phyloP scores from a whole-genome alignment of 768 basidiomycete species.

The Rhizopogon vesiculosus region DNA sequence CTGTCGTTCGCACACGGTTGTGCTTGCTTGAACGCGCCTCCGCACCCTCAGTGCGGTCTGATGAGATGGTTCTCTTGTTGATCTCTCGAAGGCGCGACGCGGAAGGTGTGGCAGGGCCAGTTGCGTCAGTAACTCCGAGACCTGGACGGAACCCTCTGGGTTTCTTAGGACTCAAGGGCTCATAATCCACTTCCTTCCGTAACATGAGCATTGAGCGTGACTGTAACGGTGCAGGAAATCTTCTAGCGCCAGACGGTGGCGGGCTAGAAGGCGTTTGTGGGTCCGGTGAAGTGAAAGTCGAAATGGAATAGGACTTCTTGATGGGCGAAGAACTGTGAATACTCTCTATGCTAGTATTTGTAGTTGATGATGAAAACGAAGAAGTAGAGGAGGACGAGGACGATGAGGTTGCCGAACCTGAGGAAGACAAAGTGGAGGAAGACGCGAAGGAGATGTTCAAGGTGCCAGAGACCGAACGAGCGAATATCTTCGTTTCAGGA shows the following conservation, averaged over 20 bases:
- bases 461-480: slow-evolving; percentile 13
- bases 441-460: slow-evolving; percentile 18
- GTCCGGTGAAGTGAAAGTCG: slow-evolving; percentile 11
- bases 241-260: slow-evolving; percentile 19
- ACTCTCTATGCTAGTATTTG: slow-evolving; percentile 20
- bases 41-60: background rate
- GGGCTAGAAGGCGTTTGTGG: slow-evolving; percentile 18
- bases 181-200: slow-evolving; percentile 65
- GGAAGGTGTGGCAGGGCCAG: slow-evolving; percentile 1
- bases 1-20: slow-evolving; percentile 47
- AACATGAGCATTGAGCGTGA: slow-evolving; percentile 61
- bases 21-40: slow-evolving; percentile 13
- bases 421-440: slow-evolving; percentile 18
- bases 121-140: slow-evolving; percentile 24
- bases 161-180: slow-evolving; percentile 70
- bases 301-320: slow-evolving; percentile 30
- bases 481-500: slow-evolving; percentile 21
- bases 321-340: slow-evolving; percentile 37
- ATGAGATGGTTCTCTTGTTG: background rate
- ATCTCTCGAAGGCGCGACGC: slow-evolving; percentile 7
- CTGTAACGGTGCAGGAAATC: slow-evolving; percentile 24
- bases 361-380: slow-evolving; percentile 33
- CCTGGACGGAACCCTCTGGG: slow-evolving; percentile 21
- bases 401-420: slow-evolving; percentile 9
- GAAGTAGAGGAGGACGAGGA: slow-evolving; percentile 35